These are phyloP conservation scores for Melampsora americana DNA, from an alignment of 1,284 basidiomycete genomes.

Conservation along the genomic window DNA sequence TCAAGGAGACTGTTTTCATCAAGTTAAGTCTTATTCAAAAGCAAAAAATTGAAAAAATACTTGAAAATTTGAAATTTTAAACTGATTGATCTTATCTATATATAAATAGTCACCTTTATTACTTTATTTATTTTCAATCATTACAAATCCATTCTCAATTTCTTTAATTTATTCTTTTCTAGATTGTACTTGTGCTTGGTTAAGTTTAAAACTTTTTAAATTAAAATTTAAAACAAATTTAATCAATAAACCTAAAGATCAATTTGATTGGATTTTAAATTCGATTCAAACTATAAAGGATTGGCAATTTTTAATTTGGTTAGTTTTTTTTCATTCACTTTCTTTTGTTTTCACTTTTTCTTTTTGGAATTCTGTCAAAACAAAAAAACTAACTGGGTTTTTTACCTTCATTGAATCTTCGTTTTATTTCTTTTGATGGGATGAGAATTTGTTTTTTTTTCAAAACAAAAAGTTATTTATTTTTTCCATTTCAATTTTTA, in stretches of 20 bases:
- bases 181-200: constrained; percentile 56
- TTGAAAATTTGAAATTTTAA: too few relatives aligned
- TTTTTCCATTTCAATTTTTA: constrained; percentile 37
- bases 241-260: too few relatives aligned
- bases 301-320: constrained; percentile 14
- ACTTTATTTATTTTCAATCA: constrained; percentile 86
- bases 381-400: too few relatives aligned
- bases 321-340: not conserved
- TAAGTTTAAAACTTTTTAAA: constrained; percentile 4
- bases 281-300: constrained; percentile 41
- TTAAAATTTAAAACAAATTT: too few relatives aligned
- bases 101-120: constrained; percentile 84
- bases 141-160: constrained; percentile 74
- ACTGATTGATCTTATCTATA: too few relatives aligned
- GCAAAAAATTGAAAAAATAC: too few relatives aligned
- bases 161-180: constrained; percentile 73
- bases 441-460: not conserved
- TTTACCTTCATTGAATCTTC: too few relatives aligned
- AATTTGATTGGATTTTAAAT: constrained; percentile 58
- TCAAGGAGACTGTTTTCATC: constrained; percentile 74
- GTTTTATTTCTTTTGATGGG: too few relatives aligned
- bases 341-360: not conserved
- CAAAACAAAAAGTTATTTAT: constrained; percentile 45
- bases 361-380: too few relatives aligned
- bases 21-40: too few relatives aligned